These are phyloP conservation scores for Phytopythium litorale DNA, from an alignment of 352 stramenopile species.

Conservation along the genomic window DNA sequence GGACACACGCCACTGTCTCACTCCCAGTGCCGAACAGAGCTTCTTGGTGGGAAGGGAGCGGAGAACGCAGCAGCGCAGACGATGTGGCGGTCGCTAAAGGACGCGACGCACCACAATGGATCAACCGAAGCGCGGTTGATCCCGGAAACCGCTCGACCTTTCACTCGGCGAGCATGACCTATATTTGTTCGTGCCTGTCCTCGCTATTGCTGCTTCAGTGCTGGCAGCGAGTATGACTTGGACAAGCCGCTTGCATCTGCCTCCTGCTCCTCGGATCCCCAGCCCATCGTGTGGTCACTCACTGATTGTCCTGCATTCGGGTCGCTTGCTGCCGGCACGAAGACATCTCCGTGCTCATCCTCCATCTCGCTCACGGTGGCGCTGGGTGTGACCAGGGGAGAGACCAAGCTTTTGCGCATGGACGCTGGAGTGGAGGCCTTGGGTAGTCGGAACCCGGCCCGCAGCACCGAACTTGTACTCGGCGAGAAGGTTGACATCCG, in stretches of 20 bases:
- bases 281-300: constrained; percentile 21
- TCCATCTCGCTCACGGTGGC: background rate
- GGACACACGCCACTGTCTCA: background rate
- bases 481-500: constrained; percentile 32
- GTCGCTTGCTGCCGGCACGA: background rate
- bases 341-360: constrained; percentile 1
- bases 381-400: background rate
- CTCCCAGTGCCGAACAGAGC: background rate
- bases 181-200: background rate
- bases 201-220: constrained; percentile 36
- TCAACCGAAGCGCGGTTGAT: constrained; percentile 11
- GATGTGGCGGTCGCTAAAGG: constrained; percentile 7
- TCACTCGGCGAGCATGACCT: background rate
- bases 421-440: constrained; percentile 32
- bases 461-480: constrained; percentile 39
- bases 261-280: constrained; percentile 21
- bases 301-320: background rate
- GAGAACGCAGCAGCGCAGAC: background rate
- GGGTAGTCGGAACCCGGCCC: constrained; percentile 49
- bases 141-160: background rate
- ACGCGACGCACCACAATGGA: constrained; percentile 9
- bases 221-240: constrained; percentile 55
- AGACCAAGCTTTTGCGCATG: constrained; percentile 7
- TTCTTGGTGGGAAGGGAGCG: background rate
- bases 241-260: constrained; percentile 15